phyloP scores from a whole-genome alignment of 23 red algal species.

The Cyanidioschyzon merolae region DNA sequence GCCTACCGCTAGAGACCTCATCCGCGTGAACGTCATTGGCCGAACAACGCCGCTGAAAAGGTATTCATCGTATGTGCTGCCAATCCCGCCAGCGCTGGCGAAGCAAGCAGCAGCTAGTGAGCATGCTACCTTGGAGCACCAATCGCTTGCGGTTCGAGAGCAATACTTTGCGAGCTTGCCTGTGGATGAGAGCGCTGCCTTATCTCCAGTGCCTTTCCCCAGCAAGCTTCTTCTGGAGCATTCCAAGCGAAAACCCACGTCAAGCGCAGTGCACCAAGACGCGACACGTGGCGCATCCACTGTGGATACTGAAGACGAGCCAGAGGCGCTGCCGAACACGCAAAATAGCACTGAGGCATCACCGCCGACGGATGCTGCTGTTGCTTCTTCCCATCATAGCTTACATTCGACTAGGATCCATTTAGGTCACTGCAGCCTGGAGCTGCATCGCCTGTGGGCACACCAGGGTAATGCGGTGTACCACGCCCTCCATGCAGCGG shows the following conservation, averaged over 20 bases:
- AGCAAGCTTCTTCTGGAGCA: neutral
- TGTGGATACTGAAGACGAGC: neutral
- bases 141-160: neutral
- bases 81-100: neutral
- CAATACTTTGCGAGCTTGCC: neutral
- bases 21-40: neutral
- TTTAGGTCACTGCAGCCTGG: neutral
- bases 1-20: neutral
- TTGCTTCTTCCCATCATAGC: neutral
- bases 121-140: neutral
- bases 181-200: slow-evolving; percentile 4
- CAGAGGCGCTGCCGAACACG: neutral
- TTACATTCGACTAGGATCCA: neutral
- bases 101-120: neutral
- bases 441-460: neutral
- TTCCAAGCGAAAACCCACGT: neutral
- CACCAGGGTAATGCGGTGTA: neutral
- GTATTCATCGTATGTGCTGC: neutral
- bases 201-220: neutral
- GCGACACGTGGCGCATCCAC: neutral
- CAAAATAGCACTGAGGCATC: no score
- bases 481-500: neutral
- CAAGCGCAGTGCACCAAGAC: neutral
- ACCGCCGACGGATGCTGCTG: no score
- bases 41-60: neutral